These are phyloP conservation scores for Thielaviopsis punctulata DNA, from an alignment of 2,329 filamentous ascomycete species.

Conservation along the genomic window DNA sequence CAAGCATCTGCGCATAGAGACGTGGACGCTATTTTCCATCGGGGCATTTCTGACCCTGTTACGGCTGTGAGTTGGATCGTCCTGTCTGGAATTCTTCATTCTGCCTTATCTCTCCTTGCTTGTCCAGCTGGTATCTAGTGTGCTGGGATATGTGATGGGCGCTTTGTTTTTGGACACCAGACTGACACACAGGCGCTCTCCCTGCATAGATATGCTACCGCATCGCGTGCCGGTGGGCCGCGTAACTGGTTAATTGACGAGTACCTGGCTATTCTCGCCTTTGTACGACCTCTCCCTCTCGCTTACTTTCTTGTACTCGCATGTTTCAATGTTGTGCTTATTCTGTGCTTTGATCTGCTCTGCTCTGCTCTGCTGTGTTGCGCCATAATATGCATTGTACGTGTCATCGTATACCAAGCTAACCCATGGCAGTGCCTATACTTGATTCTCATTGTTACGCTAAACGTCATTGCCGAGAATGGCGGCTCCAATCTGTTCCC, in stretches of 20 bases:
- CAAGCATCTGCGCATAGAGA: conserved; percentile 3
- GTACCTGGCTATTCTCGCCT: conserved; percentile 7
- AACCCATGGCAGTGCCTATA: conserved; percentile 18
- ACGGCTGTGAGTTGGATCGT: conserved; percentile 5
- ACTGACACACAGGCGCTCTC: too few relatives aligned
- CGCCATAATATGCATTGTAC: too few relatives aligned
- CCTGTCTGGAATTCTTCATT: not conserved
- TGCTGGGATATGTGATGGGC: not conserved
- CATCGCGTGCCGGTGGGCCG: conserved; percentile 8
- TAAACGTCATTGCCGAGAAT: conserved; percentile 6
- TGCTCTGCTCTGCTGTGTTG: not conserved
- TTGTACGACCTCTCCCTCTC: conserved; percentile 5
- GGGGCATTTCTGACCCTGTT: conserved; percentile 7
- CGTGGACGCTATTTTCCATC: conserved; percentile 10
- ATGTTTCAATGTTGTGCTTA: not conserved
- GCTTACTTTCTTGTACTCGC: not conserved
- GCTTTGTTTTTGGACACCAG: not conserved
- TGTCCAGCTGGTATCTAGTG: not conserved
- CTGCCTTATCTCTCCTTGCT: not conserved
- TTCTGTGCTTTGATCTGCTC: not conserved
- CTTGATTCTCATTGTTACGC: conserved; percentile 23
- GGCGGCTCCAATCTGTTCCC: conserved; percentile 10
- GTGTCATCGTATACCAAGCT: too few relatives aligned
- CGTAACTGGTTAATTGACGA: conserved; percentile 11
- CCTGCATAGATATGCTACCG: conserved; percentile 6